Percentiles rank a stretch among this genome's conserved stretches.
These are phyloP conservation scores for Oryza glumipatula DNA, from an alignment of 176 grass and related monocot species.

Conservation along the genomic window DNA sequence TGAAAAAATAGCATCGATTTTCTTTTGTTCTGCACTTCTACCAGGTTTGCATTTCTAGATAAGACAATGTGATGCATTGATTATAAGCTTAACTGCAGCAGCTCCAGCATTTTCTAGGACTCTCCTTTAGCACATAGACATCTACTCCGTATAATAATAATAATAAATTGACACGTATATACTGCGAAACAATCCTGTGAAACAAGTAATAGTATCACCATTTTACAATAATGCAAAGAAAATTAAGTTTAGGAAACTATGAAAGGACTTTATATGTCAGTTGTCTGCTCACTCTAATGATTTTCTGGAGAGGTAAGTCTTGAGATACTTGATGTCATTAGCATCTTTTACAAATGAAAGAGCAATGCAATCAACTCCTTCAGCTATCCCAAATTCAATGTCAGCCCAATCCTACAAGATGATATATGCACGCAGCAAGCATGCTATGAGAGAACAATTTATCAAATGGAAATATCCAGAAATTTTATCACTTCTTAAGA, in stretches of 20 bases:
- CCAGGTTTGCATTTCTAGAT: constrained; percentile 10
- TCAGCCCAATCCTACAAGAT: constrained; percentile 68
- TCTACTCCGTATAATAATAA: background rate
- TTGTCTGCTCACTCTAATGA: constrained; percentile 62
- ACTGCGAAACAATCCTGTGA: background rate
- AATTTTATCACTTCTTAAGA: constrained; percentile 5
- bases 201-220: background rate
- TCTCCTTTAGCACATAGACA: background rate
- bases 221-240: constrained; percentile 5
- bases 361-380: constrained; percentile 70
- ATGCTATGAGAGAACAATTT: background rate
- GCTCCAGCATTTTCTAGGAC: background rate
- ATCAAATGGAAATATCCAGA: background rate
- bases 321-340: constrained; percentile 66
- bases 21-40: background rate
- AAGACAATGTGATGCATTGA: constrained; percentile 19
- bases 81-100: constrained; percentile 3
- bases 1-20: background rate
- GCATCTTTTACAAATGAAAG: constrained; percentile 76
- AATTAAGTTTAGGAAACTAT: background rate
- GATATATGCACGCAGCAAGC: constrained; percentile 20
- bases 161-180: background rate
- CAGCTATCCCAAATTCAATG: constrained; percentile 71
- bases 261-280: constrained; percentile 18
- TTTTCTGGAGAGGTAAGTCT: constrained; percentile 65